A percentile compares a stretch with the other conserved stretches of the same genome.
These are phyloP conservation scores for Phyllostachys edulis DNA, from an alignment of 176 grass and related monocot genomes.

Conservation along the genomic window DNA sequence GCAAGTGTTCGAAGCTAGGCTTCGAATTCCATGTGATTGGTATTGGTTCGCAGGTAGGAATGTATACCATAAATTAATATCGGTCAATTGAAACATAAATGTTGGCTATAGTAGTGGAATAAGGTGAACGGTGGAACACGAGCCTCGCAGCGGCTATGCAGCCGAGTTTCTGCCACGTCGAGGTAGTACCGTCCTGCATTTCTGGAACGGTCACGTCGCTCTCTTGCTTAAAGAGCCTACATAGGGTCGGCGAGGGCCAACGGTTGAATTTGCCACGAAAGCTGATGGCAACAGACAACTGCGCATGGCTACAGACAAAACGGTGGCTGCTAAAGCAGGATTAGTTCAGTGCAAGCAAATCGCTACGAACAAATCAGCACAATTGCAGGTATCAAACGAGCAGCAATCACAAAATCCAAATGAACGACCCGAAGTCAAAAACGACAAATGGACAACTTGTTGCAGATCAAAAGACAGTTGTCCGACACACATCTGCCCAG, in stretches of 20 bases:
- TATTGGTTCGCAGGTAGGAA: no score
- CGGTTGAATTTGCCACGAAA: background rate
- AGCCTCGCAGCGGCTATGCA: background rate
- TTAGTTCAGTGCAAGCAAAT: no score
- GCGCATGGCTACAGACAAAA: background rate
- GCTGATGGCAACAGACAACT: background rate
- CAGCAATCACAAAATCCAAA: background rate
- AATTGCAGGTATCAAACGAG: background rate
- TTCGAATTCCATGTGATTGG: no score
- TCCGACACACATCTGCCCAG: background rate
- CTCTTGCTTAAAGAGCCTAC: background rate
- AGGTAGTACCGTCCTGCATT: background rate
- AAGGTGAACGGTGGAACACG: background rate
- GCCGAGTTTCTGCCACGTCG: background rate
- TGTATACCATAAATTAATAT: background rate
- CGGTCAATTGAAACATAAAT: background rate
- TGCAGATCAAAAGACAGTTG: constrained; percentile 20
- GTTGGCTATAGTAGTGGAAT: background rate
- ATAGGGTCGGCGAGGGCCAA: background rate
- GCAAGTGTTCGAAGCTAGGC: no score
- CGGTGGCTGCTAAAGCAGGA: background rate
- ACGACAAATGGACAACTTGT: background rate
- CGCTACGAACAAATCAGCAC: background rate
- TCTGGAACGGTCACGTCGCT: background rate
- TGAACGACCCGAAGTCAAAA: background rate